Percentiles rank a stretch among this genome's conserved stretches.
Conservation (phyloP, 495 filamentous ascomycete genomes). For the Choiromyces venosus region DNA sequence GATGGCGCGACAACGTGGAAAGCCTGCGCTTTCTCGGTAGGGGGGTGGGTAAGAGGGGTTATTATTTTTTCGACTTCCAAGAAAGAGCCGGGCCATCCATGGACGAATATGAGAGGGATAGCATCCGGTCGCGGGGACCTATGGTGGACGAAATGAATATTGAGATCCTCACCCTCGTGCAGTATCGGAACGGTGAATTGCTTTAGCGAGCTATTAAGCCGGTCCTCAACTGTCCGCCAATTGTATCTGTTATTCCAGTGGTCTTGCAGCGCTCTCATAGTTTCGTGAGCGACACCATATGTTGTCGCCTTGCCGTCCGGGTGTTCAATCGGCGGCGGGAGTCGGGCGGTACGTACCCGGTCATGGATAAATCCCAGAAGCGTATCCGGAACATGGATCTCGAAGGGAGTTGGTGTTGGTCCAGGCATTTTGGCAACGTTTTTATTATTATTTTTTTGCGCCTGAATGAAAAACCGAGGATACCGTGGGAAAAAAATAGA, state of each 20-base stretch:
- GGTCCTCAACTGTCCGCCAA: slow-evolving; percentile 55
- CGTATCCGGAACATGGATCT: slow-evolving; percentile 18
- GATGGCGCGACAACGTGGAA: slow-evolving; percentile 69
- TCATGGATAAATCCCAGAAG: slow-evolving; percentile 18
- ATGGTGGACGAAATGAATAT: slow-evolving; percentile 57
- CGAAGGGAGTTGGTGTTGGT: slow-evolving; percentile 21
- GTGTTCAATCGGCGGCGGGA: slow-evolving; percentile 12
- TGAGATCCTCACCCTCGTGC: slow-evolving; percentile 44
- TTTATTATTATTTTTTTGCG: neutral
- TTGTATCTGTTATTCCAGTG: slow-evolving; percentile 45
- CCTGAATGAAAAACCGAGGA: neutral
- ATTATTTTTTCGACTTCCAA: slow-evolving; percentile 62
- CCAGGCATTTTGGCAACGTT: neutral
- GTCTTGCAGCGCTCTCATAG: slow-evolving; percentile 6
- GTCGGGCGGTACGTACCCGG: slow-evolving; percentile 22
- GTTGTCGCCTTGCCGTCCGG: neutral
- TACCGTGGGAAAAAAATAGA: neutral
- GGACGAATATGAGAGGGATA: slow-evolving; percentile 58
- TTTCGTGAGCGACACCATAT: slow-evolving; percentile 8
- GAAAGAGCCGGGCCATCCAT: slow-evolving; percentile 66
- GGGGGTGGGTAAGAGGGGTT: slow-evolving; percentile 51
- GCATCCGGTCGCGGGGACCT: slow-evolving; percentile 49
- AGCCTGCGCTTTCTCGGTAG: slow-evolving; percentile 47
- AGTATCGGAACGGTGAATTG: slow-evolving; percentile 56
- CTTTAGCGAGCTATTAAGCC: slow-evolving; percentile 53